Evolutionary conservation across 1,284 basidiomycete genomes (phyloP).

Genomic region (Coniferiporia sulphurascens): DNA sequence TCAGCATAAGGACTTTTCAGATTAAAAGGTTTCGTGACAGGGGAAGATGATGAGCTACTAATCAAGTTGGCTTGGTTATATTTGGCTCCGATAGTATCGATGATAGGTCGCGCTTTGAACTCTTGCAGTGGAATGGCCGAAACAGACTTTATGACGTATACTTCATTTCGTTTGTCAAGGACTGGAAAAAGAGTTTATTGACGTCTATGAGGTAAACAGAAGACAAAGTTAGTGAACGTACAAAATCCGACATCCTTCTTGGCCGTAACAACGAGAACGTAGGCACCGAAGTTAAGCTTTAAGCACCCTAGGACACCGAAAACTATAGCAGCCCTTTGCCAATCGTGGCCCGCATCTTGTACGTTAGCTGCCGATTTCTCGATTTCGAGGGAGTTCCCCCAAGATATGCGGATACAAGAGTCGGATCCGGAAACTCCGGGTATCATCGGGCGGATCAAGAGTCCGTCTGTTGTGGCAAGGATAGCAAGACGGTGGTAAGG

Average conservation of each 20-base stretch:
- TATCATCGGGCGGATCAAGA: slow-evolving; percentile 57
- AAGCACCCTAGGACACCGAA: slow-evolving; percentile 71
- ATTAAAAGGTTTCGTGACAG: background rate
- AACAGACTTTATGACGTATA: slow-evolving; percentile 17
- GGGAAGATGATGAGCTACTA: background rate
- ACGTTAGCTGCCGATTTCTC: slow-evolving; percentile 42
- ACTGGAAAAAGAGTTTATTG: slow-evolving; percentile 1
- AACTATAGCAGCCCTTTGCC: slow-evolving; percentile 52
- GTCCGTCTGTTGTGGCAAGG: slow-evolving; percentile 50
- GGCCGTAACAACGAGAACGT: slow-evolving; percentile 18
- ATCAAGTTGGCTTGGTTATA: slow-evolving; percentile 3
- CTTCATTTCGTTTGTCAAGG: slow-evolving; percentile 11
- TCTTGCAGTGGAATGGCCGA: slow-evolving; percentile 15
- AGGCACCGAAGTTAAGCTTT: slow-evolving; percentile 54
- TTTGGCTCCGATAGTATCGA: slow-evolving; percentile 6
- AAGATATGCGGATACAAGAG: slow-evolving; percentile 50
- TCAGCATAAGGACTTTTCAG: background rate
- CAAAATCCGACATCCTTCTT: slow-evolving; percentile 14
- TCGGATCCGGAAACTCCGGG: slow-evolving; percentile 30
- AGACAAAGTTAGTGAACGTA: background rate
- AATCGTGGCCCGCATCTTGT: slow-evolving; percentile 36
- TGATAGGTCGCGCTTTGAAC: background rate
- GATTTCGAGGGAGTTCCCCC: slow-evolving; percentile 56
- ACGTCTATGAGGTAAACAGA: background rate
- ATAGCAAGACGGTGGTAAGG: slow-evolving; percentile 64